These are phyloP conservation scores for Podospora anserina DNA, from an alignment of 495 filamentous ascomycete genomes.

Conservation along the genomic window DNA sequence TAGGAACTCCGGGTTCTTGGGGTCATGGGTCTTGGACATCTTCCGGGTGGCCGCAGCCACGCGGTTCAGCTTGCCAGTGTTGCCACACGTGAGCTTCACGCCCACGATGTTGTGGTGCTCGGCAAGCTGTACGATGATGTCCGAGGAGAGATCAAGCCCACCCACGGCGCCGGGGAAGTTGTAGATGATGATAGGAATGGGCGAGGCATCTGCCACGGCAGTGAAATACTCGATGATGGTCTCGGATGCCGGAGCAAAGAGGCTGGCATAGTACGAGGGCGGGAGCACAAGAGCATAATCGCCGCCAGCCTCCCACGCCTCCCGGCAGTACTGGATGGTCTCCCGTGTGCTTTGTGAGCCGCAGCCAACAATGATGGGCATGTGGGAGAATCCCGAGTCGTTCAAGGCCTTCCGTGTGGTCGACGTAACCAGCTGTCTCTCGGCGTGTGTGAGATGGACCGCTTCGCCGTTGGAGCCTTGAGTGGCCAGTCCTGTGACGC, in stretches of 20 bases:
- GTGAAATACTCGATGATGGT: conserved; percentile 73
- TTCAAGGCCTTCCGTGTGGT: conserved; percentile 74
- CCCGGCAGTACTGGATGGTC: conserved; percentile 73
- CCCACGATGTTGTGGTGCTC: conserved; percentile 84
- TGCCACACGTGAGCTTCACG: conserved; percentile 89
- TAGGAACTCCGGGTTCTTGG: conserved; percentile 58
- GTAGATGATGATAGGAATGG: conserved; percentile 87
- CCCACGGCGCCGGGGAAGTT: conserved; percentile 83
- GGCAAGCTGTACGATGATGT: conserved; percentile 69
- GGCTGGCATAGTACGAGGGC: conserved; percentile 76
- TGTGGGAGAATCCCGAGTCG: conserved; percentile 63
- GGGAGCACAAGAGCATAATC: conserved; percentile 88
- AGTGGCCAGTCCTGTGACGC: conserved; percentile 75
- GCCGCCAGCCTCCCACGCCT: conserved; percentile 73
- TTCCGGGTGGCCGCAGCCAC: conserved; percentile 74
- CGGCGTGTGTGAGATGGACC: conserved; percentile 71
- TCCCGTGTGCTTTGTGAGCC: conserved; percentile 83
- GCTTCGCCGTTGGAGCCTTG: conserved; percentile 92
- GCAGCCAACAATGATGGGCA: conserved; percentile 86
- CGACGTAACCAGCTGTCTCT: conserved; percentile 69
- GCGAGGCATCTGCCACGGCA: conserved; percentile 73
- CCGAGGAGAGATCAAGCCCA: conserved; percentile 79
- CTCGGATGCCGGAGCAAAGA: conserved; percentile 57
- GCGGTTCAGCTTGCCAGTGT: conserved; percentile 86
- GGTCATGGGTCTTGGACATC: conserved; percentile 66